Percentiles rank a stretch among this genome's conserved stretches.
phyloP scores from a whole-genome alignment of 2,329 filamentous ascomycete species.

The Venturia aucupariae region DNA sequence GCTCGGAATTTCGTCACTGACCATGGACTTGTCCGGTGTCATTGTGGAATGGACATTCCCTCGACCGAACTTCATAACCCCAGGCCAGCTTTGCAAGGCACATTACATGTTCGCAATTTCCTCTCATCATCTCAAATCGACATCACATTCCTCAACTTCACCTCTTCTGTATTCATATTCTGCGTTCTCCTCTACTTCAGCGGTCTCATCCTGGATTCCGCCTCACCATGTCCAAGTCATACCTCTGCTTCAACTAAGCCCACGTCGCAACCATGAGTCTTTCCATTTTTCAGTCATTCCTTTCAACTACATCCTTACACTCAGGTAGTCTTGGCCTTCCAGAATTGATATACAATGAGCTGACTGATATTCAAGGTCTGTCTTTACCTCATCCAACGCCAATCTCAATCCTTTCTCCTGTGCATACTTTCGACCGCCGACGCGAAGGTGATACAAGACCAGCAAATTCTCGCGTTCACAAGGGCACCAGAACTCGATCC shows the following conservation, averaged over 20 bases:
- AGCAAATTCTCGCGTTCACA: neutral
- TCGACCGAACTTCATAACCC: neutral
- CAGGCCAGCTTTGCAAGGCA: neutral
- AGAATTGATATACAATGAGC: neutral
- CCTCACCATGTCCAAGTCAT: neutral
- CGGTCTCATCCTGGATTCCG: neutral
- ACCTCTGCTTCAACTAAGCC: neutral
- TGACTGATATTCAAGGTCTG: neutral
- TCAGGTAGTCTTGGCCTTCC: neutral
- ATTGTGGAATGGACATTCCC: neutral
- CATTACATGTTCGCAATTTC: neutral
- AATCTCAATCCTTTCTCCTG: neutral
- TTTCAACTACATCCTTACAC: neutral
- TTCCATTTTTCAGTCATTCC: neutral
- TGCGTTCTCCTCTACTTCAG: neutral
- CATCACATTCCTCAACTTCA: neutral
- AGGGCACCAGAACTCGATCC: accelerated
- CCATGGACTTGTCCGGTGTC: neutral
- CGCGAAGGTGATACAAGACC: neutral
- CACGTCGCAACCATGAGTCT: neutral
- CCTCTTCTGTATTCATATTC: neutral
- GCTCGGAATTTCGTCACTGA: no score
- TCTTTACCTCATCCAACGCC: neutral
- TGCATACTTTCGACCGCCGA: neutral
- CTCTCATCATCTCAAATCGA: neutral